phyloP scores from a whole-genome alignment of 2,329 filamentous ascomycete genomes.

The Hypoxylon sp. region DNA sequence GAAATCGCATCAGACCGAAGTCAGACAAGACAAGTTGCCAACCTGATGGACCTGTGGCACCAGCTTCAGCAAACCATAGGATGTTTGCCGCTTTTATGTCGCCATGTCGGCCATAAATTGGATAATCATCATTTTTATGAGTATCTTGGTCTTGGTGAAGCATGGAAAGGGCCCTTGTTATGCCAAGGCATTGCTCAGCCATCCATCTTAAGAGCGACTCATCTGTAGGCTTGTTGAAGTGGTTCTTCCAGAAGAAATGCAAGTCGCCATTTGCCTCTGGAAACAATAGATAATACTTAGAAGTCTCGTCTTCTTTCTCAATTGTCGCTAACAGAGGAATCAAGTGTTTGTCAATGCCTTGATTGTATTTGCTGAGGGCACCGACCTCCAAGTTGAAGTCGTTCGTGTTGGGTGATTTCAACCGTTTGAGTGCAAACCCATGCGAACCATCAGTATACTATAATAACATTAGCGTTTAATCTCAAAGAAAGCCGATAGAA shows the following conservation, averaged over 20 bases:
- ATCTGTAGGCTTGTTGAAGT: background rate
- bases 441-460: constrained; percentile 24
- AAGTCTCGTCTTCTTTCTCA: constrained; percentile 16
- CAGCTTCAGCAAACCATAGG: constrained; percentile 31
- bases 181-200: constrained; percentile 27
- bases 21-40: constrained; percentile 31
- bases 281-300: constrained; percentile 30
- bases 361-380: constrained; percentile 25
- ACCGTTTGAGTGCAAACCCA: constrained; percentile 24
- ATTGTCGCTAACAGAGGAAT: constrained; percentile 34
- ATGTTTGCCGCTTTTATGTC: constrained; percentile 39
- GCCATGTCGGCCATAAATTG: constrained; percentile 35
- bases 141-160: constrained; percentile 25
- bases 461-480: background rate
- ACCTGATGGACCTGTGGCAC: background rate
- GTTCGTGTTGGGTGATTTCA: constrained; percentile 16
- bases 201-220: constrained; percentile 13
- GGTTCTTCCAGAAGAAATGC: constrained; percentile 16
- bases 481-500: too few species aligned
- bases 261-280: constrained; percentile 33
- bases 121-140: constrained; percentile 11
- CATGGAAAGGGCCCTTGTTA: constrained; percentile 23
- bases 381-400: constrained; percentile 33
- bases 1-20: constrained; percentile 31
- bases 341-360: constrained; percentile 25